Evolutionary conservation across 352 stramenopile genomes (phyloP), one percentile per base, ranked within the genome.

Genomic region (Phytophthora sansomeana): DNA sequence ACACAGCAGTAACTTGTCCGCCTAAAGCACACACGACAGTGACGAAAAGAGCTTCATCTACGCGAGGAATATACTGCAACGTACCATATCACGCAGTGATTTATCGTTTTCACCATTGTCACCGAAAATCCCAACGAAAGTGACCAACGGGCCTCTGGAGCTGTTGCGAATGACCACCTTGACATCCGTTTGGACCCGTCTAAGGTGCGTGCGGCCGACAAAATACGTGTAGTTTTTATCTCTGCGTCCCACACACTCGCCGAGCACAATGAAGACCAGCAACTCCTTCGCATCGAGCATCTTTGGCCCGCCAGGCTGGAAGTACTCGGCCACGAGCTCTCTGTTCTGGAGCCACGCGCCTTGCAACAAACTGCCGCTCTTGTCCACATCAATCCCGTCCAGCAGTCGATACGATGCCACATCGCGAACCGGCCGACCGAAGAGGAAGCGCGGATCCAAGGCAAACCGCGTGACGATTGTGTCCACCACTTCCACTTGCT

Each of bases 401-500:
- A 72, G 19, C 29, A 65, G 42, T 29, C 50, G 55, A 46, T 61
- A 64, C 16, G 59, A 30, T 47, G 19, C n/a, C 28, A 62, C 28
- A 47, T 58, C 47, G 4, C 66, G 48, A 33, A 80, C 38, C 17
- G 75, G 72, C 1, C 72, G 58, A 9, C 72, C 61, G 14, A 81
- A 63, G 14, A 83, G 36, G 19, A 82, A 63, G 5, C 60, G 61
- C 2, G 49, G 33, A n/a, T 82, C 69, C 0, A 38, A 52, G 8
- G 54, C 38, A 16, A 61, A 76, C 16, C 50, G 46, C 13, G 26
- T 72, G 13, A 75, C 58, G 16, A 81, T 68, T 19, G 68, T 55
- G 42, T 86, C 75, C 24, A 83, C 54, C 28, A 76, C 53, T 11
- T 79, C 53, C 6, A 70, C 51, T 39, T 82, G 67, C 13, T 63